Base-by-base conservation (phyloP, 2,329 filamentous ascomycete species). In the Torrubiella hemipterigena region DNA sequence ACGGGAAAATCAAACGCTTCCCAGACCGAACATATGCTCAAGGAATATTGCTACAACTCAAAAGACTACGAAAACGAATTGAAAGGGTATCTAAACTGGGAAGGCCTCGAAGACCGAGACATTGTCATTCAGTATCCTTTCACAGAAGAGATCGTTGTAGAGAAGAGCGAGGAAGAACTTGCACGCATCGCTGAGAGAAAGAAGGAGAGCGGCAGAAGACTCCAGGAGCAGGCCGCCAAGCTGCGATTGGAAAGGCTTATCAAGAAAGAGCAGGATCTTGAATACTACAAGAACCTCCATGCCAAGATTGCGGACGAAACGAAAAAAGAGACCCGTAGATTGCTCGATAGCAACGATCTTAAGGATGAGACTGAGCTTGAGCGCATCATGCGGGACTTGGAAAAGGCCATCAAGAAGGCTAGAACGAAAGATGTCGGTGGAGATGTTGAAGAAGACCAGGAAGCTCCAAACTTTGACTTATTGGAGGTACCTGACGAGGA, bases 141-240 rank as follows among this genome's bases (percentile, higher is more conserved):
- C 50, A 93, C 84, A 0, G 91, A 98, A 55, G 87, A 94, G 42
- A 66, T 96, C 3, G 65, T 95, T 2, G 59, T 87, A 1, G 83
- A 94, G 51, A 98, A 98, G 61, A 91, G 81, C 2, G 84, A 93
- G 49, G 91, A 96, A 52, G 91, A 98, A 53, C 69, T 98, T 12
- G 85, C 83, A 3, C 71, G 77, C 24, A 84, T 93, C 40, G 86
- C 89, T 9, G 91, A 98, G 62, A 81, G 89, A 51, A 85, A 93
- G 50, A 93, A 93, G 53, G 91, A 98, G 56, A 91, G 85, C 43
- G 91, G 91, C 0, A 70, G 91, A 40, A 70, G 93, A 27, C 52
- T 98, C 17, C 91, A 98, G 54, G 86, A 95, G 47, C 91, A 98
- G 55, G 91, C 91, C 0, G 89, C 89, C 8, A 96, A 94, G 56